phyloP scores from a whole-genome alignment of 305 asterid species.

The Solanum hybrid region DNA sequence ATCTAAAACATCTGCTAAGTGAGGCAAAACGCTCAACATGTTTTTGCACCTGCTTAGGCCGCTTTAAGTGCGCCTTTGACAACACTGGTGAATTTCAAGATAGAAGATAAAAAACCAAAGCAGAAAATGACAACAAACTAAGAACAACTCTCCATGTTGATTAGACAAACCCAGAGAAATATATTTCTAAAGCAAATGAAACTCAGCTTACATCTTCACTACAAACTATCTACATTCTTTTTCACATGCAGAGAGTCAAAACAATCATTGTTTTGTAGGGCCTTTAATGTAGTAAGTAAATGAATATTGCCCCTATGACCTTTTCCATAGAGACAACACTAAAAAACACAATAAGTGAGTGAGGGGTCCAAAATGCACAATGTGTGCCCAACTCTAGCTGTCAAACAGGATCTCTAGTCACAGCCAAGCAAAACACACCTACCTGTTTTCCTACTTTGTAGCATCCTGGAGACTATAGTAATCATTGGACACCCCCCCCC shows the following conservation, averaged over 20 bases:
- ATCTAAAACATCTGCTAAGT: not conserved
- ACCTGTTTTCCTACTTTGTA: not conserved
- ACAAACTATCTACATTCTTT: not conserved
- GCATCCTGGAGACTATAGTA: not conserved
- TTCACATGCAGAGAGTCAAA: not conserved
- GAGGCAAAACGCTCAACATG: not conserved
- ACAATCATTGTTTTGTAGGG: not conserved
- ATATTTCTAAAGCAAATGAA: not conserved
- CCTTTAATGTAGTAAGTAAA: not conserved
- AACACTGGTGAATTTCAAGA: not conserved
- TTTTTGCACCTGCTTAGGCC: not conserved
- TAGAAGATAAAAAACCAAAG: not conserved
- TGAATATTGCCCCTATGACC: not conserved
- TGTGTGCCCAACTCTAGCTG: not conserved
- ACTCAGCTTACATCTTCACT: not conserved
- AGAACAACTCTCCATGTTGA: not conserved
- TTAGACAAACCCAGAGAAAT: not conserved
- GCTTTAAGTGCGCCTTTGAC: not conserved
- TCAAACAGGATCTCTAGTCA: not conserved
- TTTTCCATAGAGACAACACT: not conserved
- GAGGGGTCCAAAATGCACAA: not conserved
- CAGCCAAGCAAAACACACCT: not conserved
- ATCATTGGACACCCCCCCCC: not conserved
- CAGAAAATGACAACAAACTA: not conserved
- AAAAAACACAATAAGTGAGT: not conserved